Percentiles rank a stretch among this genome's conserved stretches.
Conservation (phyloP, 2,329 filamentous ascomycete genomes). For the Monilinia fructigena region DNA sequence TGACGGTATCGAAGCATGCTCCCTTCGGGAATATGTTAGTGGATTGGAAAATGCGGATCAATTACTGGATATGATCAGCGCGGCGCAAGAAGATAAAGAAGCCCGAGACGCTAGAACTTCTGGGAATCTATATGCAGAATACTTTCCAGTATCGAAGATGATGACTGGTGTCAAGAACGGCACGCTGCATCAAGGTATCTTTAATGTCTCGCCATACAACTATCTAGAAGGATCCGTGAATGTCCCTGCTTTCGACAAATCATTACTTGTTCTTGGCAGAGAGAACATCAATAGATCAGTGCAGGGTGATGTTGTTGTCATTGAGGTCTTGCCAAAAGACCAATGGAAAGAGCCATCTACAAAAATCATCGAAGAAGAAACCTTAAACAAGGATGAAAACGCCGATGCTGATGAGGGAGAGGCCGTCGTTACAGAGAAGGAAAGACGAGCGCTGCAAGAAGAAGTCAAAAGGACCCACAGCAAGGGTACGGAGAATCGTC, state of each 20-base stretch:
- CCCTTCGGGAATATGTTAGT: conserved; percentile 74
- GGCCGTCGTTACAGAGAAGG: conserved; percentile 82
- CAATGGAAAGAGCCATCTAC: conserved; percentile 97
- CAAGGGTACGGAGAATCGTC: conserved; percentile 69
- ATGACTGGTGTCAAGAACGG: conserved; percentile 90
- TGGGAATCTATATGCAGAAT: conserved; percentile 81
- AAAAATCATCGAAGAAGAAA: conserved; percentile 93
- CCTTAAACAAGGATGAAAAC: conserved; percentile 88
- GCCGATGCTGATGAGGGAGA: conserved; percentile 76
- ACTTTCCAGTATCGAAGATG: conserved; percentile 85
- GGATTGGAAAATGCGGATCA: conserved; percentile 80
- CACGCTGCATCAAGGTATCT: conserved; percentile 87
- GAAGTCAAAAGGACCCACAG: conserved; percentile 85
- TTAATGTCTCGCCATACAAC: conserved; percentile 97
- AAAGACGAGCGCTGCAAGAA: conserved; percentile 83
- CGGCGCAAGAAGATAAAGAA: conserved; percentile 67
- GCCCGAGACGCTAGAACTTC: conserved; percentile 61
- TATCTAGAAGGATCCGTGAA: conserved; percentile 93
- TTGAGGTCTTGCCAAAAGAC: conserved; percentile 88
- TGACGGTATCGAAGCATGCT: conserved; percentile 69
- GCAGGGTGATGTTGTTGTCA: conserved; percentile 87
- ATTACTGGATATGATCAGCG: conserved; percentile 89
- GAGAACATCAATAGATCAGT: conserved; percentile 96
- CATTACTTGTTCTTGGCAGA: conserved; percentile 81
- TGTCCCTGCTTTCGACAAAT: conserved; percentile 84